phyloP scores from a whole-genome alignment of 2,329 filamentous ascomycete species.

The Thyridium curvatum region DNA sequence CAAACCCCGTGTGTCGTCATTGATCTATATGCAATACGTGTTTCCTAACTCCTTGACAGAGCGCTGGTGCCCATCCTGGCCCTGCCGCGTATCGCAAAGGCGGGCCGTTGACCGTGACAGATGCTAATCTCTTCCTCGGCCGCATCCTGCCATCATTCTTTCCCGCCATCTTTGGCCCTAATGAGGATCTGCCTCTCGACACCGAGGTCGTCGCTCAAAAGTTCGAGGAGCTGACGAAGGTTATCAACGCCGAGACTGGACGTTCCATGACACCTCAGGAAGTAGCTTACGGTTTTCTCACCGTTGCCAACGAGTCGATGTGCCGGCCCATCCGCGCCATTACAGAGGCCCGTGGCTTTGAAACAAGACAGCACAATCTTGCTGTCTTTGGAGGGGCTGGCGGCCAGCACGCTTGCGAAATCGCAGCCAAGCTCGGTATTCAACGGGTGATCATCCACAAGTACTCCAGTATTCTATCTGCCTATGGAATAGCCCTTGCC shows the following conservation, averaged over 20 bases:
- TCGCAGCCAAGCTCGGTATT: constrained; percentile 63
- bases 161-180: constrained; percentile 67
- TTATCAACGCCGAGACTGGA: constrained; percentile 61
- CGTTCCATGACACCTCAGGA: constrained; percentile 55
- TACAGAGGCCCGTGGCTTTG: constrained; percentile 65
- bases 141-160: constrained; percentile 71
- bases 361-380: constrained; percentile 62
- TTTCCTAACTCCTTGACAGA: constrained; percentile 19
- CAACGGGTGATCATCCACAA: constrained; percentile 63
- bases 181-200: constrained; percentile 61
- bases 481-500: constrained; percentile 31
- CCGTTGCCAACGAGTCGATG: constrained; percentile 67
- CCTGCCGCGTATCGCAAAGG: constrained; percentile 65
- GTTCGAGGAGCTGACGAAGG: constrained; percentile 62
- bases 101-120: constrained; percentile 72
- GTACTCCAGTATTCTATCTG: constrained; percentile 55
- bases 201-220: constrained; percentile 52
- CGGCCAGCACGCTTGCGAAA: constrained; percentile 64
- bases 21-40: too few relatives aligned
- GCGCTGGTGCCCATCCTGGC: constrained; percentile 61
- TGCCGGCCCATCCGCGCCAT: constrained; percentile 63
- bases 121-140: constrained; percentile 77
- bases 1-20: not conserved
- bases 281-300: constrained; percentile 64
- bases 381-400: constrained; percentile 69